Percentiles rank a stretch among this genome's conserved stretches.
Evolutionary conservation across 179 eudicot species (phyloP).

Genomic region (Amaranthus tricolor): DNA sequence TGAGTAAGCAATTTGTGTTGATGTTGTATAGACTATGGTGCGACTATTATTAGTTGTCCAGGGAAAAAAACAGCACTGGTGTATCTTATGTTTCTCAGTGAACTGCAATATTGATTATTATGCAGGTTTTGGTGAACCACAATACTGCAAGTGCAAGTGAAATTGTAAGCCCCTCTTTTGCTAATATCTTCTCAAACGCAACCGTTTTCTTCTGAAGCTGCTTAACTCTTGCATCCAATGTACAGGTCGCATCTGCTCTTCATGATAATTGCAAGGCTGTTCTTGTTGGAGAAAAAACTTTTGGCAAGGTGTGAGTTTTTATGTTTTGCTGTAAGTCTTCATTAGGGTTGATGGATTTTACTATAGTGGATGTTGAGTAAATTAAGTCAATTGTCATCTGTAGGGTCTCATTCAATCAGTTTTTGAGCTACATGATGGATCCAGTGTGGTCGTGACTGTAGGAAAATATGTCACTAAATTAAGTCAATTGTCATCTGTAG

Average conservation of each 20-base stretch:
- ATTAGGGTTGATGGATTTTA: neutral
- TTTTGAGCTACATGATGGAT: constrained; percentile 93
- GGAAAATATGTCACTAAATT: neutral
- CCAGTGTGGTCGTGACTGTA: constrained; percentile 85
- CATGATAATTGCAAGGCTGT: constrained; percentile 96
- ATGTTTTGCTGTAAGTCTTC: neutral
- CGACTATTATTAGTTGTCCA: neutral
- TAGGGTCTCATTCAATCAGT: constrained; percentile 98
- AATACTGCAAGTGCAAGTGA: constrained; percentile 97
- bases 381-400: neutral
- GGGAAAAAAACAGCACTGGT: neutral
- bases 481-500: constrained; percentile 30
- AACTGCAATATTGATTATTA: constrained; percentile 9
- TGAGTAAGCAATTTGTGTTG: neutral
- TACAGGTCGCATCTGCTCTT: constrained; percentile 97
- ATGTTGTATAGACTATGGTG: neutral
- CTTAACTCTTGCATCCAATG: constrained; percentile 18
- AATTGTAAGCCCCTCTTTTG: constrained; percentile 57
- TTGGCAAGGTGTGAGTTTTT: constrained; percentile 66
- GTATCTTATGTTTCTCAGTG: constrained; percentile 11
- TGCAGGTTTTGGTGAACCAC: constrained; percentile 91
- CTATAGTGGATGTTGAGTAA: neutral
- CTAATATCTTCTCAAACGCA: constrained; percentile 8
- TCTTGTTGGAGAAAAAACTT: constrained; percentile 91
- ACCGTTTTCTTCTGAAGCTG: neutral